Percentiles rank a stretch among this genome's conserved stretches.
phyloP scores from a whole-genome alignment of 164 flowering plant genomes.

The Hamamelis virginiana region DNA sequence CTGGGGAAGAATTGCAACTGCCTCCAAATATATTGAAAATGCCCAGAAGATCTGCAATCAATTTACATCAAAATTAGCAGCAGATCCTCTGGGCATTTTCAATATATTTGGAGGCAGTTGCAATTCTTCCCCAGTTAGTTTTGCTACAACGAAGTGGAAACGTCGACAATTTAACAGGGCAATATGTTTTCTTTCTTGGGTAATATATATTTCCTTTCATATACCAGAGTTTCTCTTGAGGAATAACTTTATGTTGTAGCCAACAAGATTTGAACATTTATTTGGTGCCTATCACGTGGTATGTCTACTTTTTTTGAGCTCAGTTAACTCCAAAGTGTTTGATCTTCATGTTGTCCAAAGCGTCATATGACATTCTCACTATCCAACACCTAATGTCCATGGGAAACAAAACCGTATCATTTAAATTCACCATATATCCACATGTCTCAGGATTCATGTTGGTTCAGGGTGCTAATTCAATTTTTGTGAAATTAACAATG shows the following conservation, averaged over 20 bases:
- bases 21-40: conserved; percentile 92
- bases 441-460: no score
- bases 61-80: conserved; percentile 5
- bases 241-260: neutral
- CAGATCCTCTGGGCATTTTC: conserved; percentile 96
- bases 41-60: conserved; percentile 24
- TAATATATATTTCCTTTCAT: conserved; percentile 26
- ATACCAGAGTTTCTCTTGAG: neutral
- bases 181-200: conserved; percentile 94
- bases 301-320: neutral
- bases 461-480: no score
- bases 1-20: conserved; percentile 67
- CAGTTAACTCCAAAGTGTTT: no score
- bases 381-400: no score
- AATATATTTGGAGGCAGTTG: conserved; percentile 89
- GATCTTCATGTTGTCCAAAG: no score
- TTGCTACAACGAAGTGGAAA: conserved; percentile 86
- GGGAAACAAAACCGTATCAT: no score
- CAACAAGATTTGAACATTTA: neutral
- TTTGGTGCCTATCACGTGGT: neutral
- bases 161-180: conserved; percentile 86
- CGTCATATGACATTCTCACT: no score
- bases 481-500: no score
- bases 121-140: conserved; percentile 91
- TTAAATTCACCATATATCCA: no score